A percentile compares a stretch with the other conserved stretches of the same genome.
phyloP scores from a whole-genome alignment of 768 basidiomycete species.

The Tylopilus sp. region DNA sequence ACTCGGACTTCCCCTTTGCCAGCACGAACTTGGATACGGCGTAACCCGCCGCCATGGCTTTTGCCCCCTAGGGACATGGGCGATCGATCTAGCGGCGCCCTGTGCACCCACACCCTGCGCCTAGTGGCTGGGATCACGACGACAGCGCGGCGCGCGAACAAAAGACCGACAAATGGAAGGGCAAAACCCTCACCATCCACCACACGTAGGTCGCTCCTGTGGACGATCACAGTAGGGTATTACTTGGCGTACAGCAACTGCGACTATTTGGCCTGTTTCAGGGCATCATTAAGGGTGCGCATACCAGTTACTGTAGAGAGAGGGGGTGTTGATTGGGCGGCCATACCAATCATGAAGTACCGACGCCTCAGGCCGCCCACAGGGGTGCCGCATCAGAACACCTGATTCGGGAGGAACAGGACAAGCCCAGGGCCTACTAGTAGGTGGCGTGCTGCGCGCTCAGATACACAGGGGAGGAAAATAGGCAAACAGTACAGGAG shows the following conservation, averaged over 20 bases:
- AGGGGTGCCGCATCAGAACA: neutral
- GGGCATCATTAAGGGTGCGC: neutral
- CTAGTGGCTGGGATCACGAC: no score
- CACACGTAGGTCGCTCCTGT: neutral
- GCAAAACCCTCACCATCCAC: no score
- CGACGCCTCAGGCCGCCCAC: neutral
- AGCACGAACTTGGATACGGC: neutral
- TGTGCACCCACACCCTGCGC: no score
- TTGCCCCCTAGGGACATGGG: no score
- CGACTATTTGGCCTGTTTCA: neutral
- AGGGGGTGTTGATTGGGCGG: no score
- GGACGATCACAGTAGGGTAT: neutral
- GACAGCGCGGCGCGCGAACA: no score
- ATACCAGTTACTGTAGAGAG: neutral
- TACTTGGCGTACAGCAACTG: neutral
- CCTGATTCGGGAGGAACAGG: neutral
- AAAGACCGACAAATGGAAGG: no score
- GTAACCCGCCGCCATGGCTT: neutral
- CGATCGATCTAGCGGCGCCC: no score
- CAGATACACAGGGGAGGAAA: no score
- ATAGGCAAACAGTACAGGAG: neutral
- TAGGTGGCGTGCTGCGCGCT: neutral
- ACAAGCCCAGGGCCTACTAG: neutral
- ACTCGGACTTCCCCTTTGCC: neutral
- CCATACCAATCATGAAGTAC: neutral